Base-by-base conservation (phyloP, 257 asterid genomes). In the Nicotiana tabacum region DNA sequence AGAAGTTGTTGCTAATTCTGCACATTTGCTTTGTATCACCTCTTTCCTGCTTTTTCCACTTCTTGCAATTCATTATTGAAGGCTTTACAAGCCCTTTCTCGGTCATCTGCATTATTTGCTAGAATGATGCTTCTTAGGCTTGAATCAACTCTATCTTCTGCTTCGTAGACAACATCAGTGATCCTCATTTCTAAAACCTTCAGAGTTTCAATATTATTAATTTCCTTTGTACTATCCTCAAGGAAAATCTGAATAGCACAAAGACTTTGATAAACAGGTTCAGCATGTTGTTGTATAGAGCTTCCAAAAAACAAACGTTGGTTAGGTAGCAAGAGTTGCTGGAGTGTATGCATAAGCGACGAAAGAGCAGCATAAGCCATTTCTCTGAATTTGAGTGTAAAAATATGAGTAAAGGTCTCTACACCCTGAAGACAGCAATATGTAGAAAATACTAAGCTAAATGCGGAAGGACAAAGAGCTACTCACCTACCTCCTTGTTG, bases 291-390 rank as follows among this genome's bases (percentile, higher is more conserved):
- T 58, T 29, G 30, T 2, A 7, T 33, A 6, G 16, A 77, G 2
- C 43, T 0, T 74, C 6, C 18, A 79, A 61, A 61, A 66, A 58
- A 9, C 2, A 55, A 68, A 30, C 5, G 39, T 12, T 17, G 29
- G n/a, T 82, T 82, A 5, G 86, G 83, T 29, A 78, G 84, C 9
- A 58, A 83, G 48, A 84, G 68, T 27, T 84, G 66, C 17, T 84
- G 76, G 0, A 87, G 51, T 66, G 74, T 17, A 35, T 68, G 72
- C 58, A 65, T 24, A 83, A 87, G 86, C 27, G 89, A 87, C 72
- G 83, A 82, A 43, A 87, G 62, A 82, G 89, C 81, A 65, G 84
- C 85, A 35, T 85, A 87, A 56, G 88, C 84, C 29, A 85, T 82
- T 62, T 62, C 67, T 21, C 13, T 1, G 15, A 10, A 9, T 48